Evolutionary conservation across 83 land plant species (phyloP).

Genomic region (Thuja plicata): DNA sequence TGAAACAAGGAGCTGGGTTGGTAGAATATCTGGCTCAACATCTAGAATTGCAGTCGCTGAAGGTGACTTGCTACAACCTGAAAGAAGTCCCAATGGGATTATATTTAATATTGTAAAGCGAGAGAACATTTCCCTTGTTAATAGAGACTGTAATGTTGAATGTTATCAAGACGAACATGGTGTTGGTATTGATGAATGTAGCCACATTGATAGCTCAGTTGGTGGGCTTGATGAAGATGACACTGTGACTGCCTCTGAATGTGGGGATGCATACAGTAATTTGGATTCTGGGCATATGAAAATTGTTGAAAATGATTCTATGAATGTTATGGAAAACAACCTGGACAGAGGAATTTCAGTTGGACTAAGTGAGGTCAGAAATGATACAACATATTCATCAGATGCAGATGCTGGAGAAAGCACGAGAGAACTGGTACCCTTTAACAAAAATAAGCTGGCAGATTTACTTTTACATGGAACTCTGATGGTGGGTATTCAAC

Average conservation of each 20-base stretch:
- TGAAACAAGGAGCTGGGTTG: conserved; percentile 19
- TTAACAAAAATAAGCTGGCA: not conserved
- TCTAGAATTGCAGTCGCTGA: conserved; percentile 56
- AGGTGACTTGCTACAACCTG: conserved; percentile 74
- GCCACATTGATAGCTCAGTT: conserved; percentile 33
- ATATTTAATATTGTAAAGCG: conserved; percentile 60
- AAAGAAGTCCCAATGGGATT: conserved; percentile 53
- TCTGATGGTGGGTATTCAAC: not conserved
- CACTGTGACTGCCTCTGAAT: conserved; percentile 27
- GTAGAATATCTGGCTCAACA: conserved; percentile 20
- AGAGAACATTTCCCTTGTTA: conserved; percentile 32
- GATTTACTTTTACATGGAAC: not conserved
- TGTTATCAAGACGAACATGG: conserved; percentile 3
- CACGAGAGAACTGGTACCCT: not conserved
- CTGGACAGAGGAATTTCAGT: not conserved
- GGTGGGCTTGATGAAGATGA: conserved; percentile 29
- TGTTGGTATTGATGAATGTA: conserved; percentile 26
- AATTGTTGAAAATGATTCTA: not conserved
- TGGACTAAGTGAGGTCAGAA: not conserved
- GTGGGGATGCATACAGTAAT: not conserved
- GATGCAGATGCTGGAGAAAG: not conserved
- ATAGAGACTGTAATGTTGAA: conserved; percentile 23
- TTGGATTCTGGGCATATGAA: not conserved
- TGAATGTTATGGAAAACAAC: not conserved
- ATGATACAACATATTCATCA: not conserved